Base-by-base conservation (phyloP, 2,329 filamentous ascomycete species). In the Talaromyces sp. region DNA sequence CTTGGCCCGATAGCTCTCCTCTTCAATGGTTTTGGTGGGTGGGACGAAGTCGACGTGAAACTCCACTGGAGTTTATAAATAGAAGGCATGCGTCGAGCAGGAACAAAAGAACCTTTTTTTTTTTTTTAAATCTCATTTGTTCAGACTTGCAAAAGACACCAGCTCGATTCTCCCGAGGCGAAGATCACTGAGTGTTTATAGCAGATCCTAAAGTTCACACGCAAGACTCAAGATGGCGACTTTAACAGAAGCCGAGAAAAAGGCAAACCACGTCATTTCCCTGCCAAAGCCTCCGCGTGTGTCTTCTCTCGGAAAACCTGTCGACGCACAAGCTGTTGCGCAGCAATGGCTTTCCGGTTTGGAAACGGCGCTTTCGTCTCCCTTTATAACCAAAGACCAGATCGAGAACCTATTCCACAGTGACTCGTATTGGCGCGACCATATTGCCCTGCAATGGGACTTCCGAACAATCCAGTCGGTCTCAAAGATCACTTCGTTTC, bases 351-450 rank as follows among this genome's bases (percentile, higher is more conserved):
- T 75, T 36, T 67, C 67, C 10, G 63, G 63, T 2, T 63, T 76
- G 3, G 68, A 73, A 23, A 54, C 57, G 6, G 65, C 68, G n/a
- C 65, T 75, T 0, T 60, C 64, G 30, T 3, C 65, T 63, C 18
- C 63, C 66, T 12, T 61, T 61, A 56, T 73, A 10, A 33, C 62
- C 28, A 34, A 59, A 1, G 54, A 63, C 5, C 65, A 78, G 10
- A 73, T 78, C 52, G 72, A 75, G 12, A 34, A 65, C 10, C 65
- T 78, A 5, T 74, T 78, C 55, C 73, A 76, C 14, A 47, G 65
- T 18, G 74, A 76, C n/a, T 75, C 76, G 9, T 77, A 74, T 72
- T 77, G 76, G 74, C 72, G 76, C 4, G 76, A 78, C 34, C 73
- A 75, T 65, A 66, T 78, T n/a, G 71, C 70, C 6, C 63, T 78